Evolutionary conservation across 2,329 filamentous ascomycete genomes (phyloP), one percentile per base, ranked within the genome.

Genomic region (Colletotrichum liriopes): DNA sequence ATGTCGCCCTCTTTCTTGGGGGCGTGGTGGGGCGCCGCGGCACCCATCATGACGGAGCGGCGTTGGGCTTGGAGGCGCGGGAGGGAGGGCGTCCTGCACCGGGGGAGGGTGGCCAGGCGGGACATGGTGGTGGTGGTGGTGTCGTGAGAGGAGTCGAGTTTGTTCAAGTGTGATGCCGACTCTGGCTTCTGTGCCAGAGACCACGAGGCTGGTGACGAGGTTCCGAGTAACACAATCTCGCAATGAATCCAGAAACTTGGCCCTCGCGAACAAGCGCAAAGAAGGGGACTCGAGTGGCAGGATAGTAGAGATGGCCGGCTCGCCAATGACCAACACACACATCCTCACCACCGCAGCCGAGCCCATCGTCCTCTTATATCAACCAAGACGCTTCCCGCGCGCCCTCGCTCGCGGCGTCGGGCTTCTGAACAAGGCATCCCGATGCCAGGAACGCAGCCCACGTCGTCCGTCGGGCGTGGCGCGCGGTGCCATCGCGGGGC

Each of bases 1-100:
- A 92, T 92, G 74, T 91, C 86, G 3, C 90, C 90, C 74, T 90
- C 88, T 49, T 87, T 85, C 75, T 90, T 90, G 16, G 75, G 60
- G 4, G 49, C 59, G 18, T 65, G 59, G 0, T 56, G 39, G 12
- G 55, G 26, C 14, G 26, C 49, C n/a, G 62, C 55, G 3, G 49
- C 61, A 26, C 55, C 67, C 67, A 71, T 71, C 71, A 73, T 73
- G 20, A 71, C 67, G 8, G 54, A 58, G 14, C 71, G 66, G 2
- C 35, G 55, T 18, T 73, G 64, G 8, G 39, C 39, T 7, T 23
- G 23, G 5, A 68, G 14, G 29, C 1, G 41, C 14, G 58, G 18
- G 5, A 18, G 14, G 43, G 59, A 16, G 18, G 20, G 39, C 7
- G 37, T 41, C 20, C 43, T 20, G 43, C 23, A 0, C 9, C 54